A percentile compares a stretch with the other conserved stretches of the same genome.
phyloP scores from a whole-genome alignment of 495 filamentous ascomycete species.

The Penicillium paxilli region DNA sequence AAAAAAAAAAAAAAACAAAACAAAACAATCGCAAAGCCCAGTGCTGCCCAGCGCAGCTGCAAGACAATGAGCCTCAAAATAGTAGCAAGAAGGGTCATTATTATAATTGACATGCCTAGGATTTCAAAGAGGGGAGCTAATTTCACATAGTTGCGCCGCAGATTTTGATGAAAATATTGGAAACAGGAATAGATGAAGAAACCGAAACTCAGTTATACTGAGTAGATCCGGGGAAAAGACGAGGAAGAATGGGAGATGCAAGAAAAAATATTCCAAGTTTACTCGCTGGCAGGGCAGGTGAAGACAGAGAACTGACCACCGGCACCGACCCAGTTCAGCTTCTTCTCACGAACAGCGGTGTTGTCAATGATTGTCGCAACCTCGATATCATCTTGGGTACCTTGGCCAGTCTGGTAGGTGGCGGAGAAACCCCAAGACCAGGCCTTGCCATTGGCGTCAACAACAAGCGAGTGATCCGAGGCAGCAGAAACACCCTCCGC shows the following conservation, averaged over 20 bases:
- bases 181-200: background rate
- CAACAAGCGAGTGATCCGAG: slow-evolving; percentile 59
- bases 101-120: slow-evolving; percentile 4
- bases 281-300: slow-evolving; percentile 28
- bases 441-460: slow-evolving; percentile 56
- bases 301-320: slow-evolving; percentile 64
- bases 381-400: slow-evolving; percentile 56
- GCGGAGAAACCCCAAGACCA: slow-evolving; percentile 65
- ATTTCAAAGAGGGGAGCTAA: slow-evolving; percentile 7
- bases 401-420: slow-evolving; percentile 64
- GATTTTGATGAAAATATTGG: slow-evolving; percentile 6
- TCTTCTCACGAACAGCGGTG: slow-evolving; percentile 55
- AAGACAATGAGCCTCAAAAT: too few species aligned
- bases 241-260: too few species aligned
- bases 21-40: too few species aligned
- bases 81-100: background rate
- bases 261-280: background rate
- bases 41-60: too few species aligned
- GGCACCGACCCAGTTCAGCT: slow-evolving; percentile 57
- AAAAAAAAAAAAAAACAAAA: slow-evolving; percentile 2
- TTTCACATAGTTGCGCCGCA: slow-evolving; percentile 10
- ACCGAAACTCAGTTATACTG: background rate
- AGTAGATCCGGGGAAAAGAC: background rate
- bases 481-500: slow-evolving; percentile 46
- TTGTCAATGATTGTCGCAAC: slow-evolving; percentile 59